phyloP scores from a whole-genome alignment of 352 stramenopile genomes.

The Phytophthora europaea region DNA sequence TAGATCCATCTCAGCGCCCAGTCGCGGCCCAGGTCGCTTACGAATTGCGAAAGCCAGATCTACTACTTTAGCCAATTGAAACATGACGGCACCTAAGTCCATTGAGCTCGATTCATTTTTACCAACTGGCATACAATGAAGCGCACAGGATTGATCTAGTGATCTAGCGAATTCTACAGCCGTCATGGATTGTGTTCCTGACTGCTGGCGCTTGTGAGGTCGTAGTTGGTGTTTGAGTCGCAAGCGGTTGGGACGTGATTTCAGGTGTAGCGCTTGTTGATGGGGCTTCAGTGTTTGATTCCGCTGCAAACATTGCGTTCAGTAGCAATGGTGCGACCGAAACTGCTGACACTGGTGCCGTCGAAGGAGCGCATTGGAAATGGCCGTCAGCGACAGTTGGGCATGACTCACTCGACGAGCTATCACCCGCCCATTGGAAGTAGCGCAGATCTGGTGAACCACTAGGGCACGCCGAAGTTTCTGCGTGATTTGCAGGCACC shows the following conservation, averaged over 20 bases:
- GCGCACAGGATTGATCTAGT: not conserved
- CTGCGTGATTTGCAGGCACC: slow-evolving; percentile 27
- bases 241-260: not conserved
- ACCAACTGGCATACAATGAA: not conserved
- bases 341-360: not conserved
- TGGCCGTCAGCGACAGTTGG: not conserved
- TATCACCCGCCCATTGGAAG: slow-evolving; percentile 22
- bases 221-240: slow-evolving; percentile 2
- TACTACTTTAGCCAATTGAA: slow-evolving; percentile 42
- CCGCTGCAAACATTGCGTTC: slow-evolving; percentile 7
- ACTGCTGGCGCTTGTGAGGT: not conserved
- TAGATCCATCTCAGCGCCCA: slow-evolving; percentile 64
- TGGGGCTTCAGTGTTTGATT: not conserved
- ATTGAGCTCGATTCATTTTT: not conserved
- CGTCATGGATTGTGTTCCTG: not conserved
- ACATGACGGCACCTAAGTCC: not conserved
- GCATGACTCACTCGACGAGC: slow-evolving; percentile 16
- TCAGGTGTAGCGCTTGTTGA: not conserved
- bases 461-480: slow-evolving; percentile 28
- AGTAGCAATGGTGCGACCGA: not conserved
- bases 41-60: slow-evolving; percentile 60
- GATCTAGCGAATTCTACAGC: slow-evolving; percentile 8
- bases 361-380: slow-evolving; percentile 16
- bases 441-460: slow-evolving; percentile 1
- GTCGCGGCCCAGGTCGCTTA: slow-evolving; percentile 68